phyloP scores from a whole-genome alignment of 129 eudicot species.

The Apium graveolens region DNA sequence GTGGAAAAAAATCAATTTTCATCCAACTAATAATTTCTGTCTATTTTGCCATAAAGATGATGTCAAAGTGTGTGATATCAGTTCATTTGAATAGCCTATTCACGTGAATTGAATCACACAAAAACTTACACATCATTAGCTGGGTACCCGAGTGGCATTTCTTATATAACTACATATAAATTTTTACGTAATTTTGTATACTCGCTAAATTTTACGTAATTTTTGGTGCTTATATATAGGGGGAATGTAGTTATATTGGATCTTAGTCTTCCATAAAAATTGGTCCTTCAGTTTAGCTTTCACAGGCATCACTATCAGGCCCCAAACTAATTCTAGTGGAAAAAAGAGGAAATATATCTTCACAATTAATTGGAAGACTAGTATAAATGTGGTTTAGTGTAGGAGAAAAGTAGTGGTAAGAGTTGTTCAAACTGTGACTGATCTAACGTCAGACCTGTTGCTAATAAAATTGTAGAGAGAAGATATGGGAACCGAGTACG shows the following conservation, averaged over 20 bases:
- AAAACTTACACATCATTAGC: not conserved
- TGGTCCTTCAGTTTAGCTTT: not conserved
- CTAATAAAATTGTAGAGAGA: constrained; percentile 52
- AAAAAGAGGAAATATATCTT: not conserved
- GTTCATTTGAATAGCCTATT: not conserved
- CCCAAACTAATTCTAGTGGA: not conserved
- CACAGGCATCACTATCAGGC: not conserved
- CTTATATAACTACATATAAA: not conserved
- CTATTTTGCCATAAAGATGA: not conserved
- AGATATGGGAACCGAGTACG: constrained; percentile 70
- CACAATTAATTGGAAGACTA: not conserved
- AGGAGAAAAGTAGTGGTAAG: constrained; percentile 1
- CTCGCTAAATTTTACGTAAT: not conserved
- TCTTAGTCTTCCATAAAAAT: not conserved
- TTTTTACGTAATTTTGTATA: not conserved
- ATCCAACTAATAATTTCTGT: not conserved
- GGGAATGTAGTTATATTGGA: not conserved
- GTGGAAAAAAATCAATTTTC: not conserved
- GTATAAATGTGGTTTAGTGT: not conserved
- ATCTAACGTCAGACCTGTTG: not conserved
- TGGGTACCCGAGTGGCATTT: not conserved
- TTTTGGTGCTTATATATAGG: not conserved
- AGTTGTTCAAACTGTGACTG: not conserved
- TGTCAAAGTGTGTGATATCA: not conserved
- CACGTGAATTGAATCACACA: not conserved